These are phyloP conservation scores for Trichophyton rubrum DNA, from an alignment of 2,329 filamentous ascomycete genomes.

Conservation along the genomic window DNA sequence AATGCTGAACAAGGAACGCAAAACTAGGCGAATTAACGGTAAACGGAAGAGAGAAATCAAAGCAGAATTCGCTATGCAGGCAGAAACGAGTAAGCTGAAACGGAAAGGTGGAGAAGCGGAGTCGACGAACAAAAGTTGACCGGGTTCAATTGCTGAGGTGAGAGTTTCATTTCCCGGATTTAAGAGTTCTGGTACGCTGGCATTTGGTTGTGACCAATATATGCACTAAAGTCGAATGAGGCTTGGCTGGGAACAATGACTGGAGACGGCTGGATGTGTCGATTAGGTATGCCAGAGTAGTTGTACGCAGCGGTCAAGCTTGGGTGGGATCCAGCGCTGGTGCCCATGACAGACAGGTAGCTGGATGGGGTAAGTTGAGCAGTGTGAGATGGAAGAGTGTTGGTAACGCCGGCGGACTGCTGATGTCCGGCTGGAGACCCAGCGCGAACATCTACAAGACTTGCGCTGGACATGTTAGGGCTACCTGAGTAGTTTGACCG, in stretches of 20 bases:
- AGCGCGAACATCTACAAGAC: slow-evolving; percentile 36
- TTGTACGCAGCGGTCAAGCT: slow-evolving; percentile 21
- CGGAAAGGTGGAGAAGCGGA: neutral
- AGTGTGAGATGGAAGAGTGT: neutral
- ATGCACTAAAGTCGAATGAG: slow-evolving; percentile 29
- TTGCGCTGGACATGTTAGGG: slow-evolving; percentile 35
- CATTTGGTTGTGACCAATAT: slow-evolving; percentile 19
- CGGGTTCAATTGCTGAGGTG: neutral
- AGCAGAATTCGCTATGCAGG: slow-evolving; percentile 2
- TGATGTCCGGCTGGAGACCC: slow-evolving; percentile 35
- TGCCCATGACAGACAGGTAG: slow-evolving; percentile 15
- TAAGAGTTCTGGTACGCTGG: slow-evolving; percentile 14
- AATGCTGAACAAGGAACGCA: slow-evolving; percentile 6
- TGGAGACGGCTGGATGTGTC: slow-evolving; percentile 20
- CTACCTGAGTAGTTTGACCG: slow-evolving; percentile 22
- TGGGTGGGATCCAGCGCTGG: slow-evolving; percentile 21
- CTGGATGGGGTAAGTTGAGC: neutral
- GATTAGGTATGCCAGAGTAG: slow-evolving; percentile 19
- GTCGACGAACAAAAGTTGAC: neutral
- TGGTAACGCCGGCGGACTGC: slow-evolving; percentile 18
- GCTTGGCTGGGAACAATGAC: slow-evolving; percentile 14
- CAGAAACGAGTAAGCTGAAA: neutral
- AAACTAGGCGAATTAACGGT: neutral
- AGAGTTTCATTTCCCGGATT: neutral
- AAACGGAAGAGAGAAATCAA: neutral